phyloP scores from a whole-genome alignment of 2,329 filamentous ascomycete species.

The Dendryphion nanum region DNA sequence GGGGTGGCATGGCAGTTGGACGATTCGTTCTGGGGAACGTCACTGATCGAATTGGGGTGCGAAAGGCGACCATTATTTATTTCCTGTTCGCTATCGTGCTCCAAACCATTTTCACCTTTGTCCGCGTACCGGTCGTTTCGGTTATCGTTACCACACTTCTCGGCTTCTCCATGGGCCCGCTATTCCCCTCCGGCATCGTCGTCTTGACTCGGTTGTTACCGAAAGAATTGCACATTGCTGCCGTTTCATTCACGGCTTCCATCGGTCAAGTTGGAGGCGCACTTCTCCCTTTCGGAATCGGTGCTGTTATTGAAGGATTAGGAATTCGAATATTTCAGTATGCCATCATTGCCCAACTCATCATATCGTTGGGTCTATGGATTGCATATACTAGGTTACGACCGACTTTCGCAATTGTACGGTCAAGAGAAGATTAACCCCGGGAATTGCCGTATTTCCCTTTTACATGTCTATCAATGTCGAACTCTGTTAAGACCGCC shows the following conservation, averaged over 20 bases:
- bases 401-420: too few species aligned
- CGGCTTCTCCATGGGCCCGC: constrained; percentile 43
- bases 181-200: constrained; percentile 45
- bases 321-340: constrained; percentile 42
- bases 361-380: constrained; percentile 24
- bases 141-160: constrained; percentile 31
- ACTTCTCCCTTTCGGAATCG: constrained; percentile 45
- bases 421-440: too few species aligned
- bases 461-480: too few species aligned
- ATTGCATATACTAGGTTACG: constrained; percentile 5
- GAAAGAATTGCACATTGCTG: constrained; percentile 41
- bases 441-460: too few species aligned
- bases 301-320: constrained; percentile 38
- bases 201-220: constrained; percentile 40
- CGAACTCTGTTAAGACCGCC: too few species aligned
- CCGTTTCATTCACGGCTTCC: constrained; percentile 46
- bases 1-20: constrained; percentile 46
- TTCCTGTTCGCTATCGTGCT: constrained; percentile 18
- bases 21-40: constrained; percentile 27
- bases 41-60: constrained; percentile 28
- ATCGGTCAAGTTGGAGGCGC: constrained; percentile 48
- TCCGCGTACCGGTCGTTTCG: constrained; percentile 19
- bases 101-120: constrained; percentile 19
- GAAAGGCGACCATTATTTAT: constrained; percentile 24
- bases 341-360: constrained; percentile 22